Conservation (phyloP, 2,329 filamentous ascomycete genomes). For the Hymenoscyphus occultus region DNA sequence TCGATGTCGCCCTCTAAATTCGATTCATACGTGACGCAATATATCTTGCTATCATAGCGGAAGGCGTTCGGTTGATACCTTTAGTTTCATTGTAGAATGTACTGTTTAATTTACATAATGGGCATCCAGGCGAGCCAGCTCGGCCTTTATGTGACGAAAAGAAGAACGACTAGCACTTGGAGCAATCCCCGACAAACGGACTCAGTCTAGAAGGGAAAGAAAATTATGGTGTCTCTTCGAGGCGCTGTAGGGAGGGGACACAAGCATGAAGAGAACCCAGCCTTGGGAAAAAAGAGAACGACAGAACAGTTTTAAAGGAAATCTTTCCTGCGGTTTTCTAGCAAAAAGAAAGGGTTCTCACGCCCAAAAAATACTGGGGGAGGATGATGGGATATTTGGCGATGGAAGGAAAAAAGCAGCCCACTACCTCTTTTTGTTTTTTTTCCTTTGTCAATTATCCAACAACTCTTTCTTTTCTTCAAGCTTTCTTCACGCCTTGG, state of each 20-base stretch:
- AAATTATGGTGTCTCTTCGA: conserved; percentile 6
- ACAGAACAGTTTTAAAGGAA: background rate
- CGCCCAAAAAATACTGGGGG: background rate
- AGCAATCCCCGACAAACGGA: conserved; percentile 21
- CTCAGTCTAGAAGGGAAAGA: conserved; percentile 15
- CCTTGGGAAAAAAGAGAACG: conserved; percentile 14
- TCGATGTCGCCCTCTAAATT: conserved; percentile 77
- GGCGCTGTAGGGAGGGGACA: conserved; percentile 9
- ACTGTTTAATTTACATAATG: conserved; percentile 41
- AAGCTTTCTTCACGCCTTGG: too few species aligned
- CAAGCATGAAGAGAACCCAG: conserved; percentile 13
- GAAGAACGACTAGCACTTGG: background rate
- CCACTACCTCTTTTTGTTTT: too few species aligned
- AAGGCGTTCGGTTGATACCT: conserved; percentile 40
- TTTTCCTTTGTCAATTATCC: too few species aligned
- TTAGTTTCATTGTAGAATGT: conserved; percentile 40
- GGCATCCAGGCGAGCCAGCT: conserved; percentile 32
- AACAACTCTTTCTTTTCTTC: too few species aligned
- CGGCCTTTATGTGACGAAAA: background rate
- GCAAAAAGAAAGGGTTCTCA: background rate
- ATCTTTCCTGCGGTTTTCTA: background rate
- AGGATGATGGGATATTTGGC: background rate
- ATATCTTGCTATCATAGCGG: conserved; percentile 39
- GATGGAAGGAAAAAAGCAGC: background rate
- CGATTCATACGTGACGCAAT: conserved; percentile 34